A percentile compares a stretch with the other conserved stretches of the same genome.
phyloP scores from a whole-genome alignment of 1,284 basidiomycete genomes.

The Vanrija sp. region DNA sequence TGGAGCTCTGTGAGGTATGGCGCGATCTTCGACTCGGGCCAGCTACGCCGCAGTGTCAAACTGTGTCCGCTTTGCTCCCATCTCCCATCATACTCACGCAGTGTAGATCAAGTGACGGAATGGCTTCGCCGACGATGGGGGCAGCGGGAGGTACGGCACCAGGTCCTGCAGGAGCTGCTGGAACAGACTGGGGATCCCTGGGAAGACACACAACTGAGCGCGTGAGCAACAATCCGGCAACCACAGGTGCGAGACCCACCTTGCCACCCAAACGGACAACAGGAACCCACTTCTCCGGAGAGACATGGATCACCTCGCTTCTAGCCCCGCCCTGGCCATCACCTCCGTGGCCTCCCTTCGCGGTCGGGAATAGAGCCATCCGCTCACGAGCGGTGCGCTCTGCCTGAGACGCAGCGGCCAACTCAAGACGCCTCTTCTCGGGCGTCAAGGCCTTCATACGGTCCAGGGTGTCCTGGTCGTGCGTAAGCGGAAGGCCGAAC shows the following conservation, averaged over 20 bases:
- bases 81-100: constrained; percentile 53
- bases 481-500: constrained; percentile 68
- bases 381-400: constrained; percentile 68
- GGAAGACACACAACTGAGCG: constrained; percentile 70
- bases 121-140: constrained; percentile 65
- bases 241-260: constrained; percentile 21
- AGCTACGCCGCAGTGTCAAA: constrained; percentile 49
- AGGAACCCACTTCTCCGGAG: constrained; percentile 78
- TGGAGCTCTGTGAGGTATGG: constrained; percentile 80
- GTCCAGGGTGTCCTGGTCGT: constrained; percentile 73
- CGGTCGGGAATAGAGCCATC: constrained; percentile 75
- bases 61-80: background rate
- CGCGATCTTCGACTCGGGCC: constrained; percentile 81
- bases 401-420: constrained; percentile 61
- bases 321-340: constrained; percentile 43
- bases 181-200: constrained; percentile 84
- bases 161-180: constrained; percentile 71
- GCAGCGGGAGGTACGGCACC: constrained; percentile 69
- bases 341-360: constrained; percentile 23
- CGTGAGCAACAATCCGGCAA: too few species aligned
- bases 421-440: constrained; percentile 54
- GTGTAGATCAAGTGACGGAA: constrained; percentile 74
- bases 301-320: constrained; percentile 72
- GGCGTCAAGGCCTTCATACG: constrained; percentile 70
- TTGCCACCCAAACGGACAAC: constrained; percentile 77